These are phyloP conservation scores for Boletellus deceptivus DNA, from an alignment of 1,284 basidiomycete species.

Conservation along the genomic window DNA sequence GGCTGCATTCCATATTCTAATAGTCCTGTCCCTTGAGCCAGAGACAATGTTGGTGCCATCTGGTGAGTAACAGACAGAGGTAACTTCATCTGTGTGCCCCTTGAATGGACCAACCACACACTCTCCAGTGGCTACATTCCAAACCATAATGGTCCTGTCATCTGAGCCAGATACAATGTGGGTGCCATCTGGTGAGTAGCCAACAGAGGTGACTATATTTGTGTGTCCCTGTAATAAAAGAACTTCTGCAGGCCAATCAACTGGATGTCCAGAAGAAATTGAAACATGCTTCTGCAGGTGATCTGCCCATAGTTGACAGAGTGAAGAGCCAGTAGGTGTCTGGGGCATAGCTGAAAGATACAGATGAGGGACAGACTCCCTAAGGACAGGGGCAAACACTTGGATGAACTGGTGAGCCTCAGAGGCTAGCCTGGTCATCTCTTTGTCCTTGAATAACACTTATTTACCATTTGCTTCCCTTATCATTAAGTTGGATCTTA, in stretches of 20 bases:
- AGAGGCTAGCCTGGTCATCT: background rate
- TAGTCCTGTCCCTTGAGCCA: too few species aligned
- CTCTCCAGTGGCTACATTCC: background rate
- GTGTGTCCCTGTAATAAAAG: background rate
- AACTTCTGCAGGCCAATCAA: background rate
- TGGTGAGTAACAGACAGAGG: too few species aligned
- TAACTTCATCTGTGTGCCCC: too few species aligned
- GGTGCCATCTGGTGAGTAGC: background rate
- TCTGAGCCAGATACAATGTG: background rate
- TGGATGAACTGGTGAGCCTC: background rate
- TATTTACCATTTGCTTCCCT: too few species aligned
- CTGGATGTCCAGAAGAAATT: background rate
- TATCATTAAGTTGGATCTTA: background rate
- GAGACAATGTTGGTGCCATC: too few species aligned
- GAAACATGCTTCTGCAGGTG: background rate
- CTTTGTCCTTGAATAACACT: background rate
- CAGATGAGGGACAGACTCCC: background rate
- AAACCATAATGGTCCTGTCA: background rate
- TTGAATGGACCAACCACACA: background rate
- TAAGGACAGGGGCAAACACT: background rate
- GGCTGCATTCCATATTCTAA: too few species aligned
- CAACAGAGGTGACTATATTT: background rate
- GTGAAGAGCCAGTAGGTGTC: background rate
- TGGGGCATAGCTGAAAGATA: background rate
- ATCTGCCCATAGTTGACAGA: background rate